Evolutionary conservation across 2,329 filamentous ascomycete genomes (phyloP), one percentile per base, ranked within the genome.

Genomic region (Pleoardoris graminearum): DNA sequence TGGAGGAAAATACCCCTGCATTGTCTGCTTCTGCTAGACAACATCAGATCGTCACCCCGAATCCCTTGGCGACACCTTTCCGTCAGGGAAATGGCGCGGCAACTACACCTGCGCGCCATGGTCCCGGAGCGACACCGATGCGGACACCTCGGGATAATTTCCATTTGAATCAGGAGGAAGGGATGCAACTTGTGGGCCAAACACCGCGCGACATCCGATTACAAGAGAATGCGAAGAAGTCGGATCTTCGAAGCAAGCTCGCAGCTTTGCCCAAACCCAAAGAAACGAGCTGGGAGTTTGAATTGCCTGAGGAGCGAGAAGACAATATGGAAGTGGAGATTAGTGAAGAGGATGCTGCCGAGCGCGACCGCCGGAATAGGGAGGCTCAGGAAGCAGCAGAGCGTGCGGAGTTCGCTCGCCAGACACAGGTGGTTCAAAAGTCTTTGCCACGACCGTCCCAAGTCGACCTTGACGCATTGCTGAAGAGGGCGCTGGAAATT

Each of bases 231-330:
- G 85, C 86, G 5, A 73, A 86, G 60, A 86, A 86, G 37, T 82
- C 84, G 54, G 84, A 87, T 57, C 78, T 99, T 6, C 85, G 85
- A 54, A 81, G 83, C 45, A 84, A 88, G 36, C 82, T 99, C n/a
- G 83, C 90, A 4, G 85, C 90, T 19, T 80, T 99, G 14, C 94
- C 94, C 0, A 95, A 90, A 67, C 94, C 94, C 0, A 97, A 96
- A 68, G 91, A 96, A 67, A 88, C 85, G 0, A 92, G 97, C 60
- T 97, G 90, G 88, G 94, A 97, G 62, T 84, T 97, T 39, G 93
- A 97, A 69, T 77, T 96, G 29, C 93, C 93, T 0, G 91, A 95
- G 35, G 91, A 96, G 58, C 81, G 88, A 58, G 78, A 83, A 55
- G 90, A 94, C 61, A 66, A 76, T 3, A 63, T 70, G 44, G 71